Conservation (phyloP, 768 basidiomycete genomes). For the Mycena capillaripes region DNA sequence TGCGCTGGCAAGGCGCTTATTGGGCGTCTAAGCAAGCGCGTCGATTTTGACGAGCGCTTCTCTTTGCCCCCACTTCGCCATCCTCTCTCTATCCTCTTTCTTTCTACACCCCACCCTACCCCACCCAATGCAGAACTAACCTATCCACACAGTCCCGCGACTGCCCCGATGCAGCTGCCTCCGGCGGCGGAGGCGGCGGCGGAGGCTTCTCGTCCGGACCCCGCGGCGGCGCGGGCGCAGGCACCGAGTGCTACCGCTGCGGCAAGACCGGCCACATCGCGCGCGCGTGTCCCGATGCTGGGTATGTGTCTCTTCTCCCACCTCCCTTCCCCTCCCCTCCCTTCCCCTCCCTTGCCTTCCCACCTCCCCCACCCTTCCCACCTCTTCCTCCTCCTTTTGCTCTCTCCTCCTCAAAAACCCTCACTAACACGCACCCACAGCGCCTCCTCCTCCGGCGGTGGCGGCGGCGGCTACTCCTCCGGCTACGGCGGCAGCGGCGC, state of each 20-base stretch:
- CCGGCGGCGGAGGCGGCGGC: slow-evolving; percentile 36
- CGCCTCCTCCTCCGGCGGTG: too few species aligned
- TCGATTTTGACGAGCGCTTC: too few species aligned
- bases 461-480: not conserved
- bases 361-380: not conserved
- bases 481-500: slow-evolving; percentile 22
- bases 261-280: slow-evolving; percentile 91
- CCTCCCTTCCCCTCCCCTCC: too few species aligned
- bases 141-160: slow-evolving; percentile 77
- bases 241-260: slow-evolving; percentile 84
- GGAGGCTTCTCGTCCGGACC: slow-evolving; percentile 42
- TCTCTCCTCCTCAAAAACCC: too few species aligned
- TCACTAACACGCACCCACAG: not conserved
- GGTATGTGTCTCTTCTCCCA: slow-evolving; percentile 35
- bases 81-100: not conserved
- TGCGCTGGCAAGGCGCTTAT: too few species aligned
- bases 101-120: not conserved
- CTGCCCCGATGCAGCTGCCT: slow-evolving; percentile 67
- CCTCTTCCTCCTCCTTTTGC: too few species aligned
- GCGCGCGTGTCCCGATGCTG: slow-evolving; percentile 79
- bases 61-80: too few species aligned
- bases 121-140: too few species aligned
- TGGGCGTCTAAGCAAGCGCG: slow-evolving; percentile 3
- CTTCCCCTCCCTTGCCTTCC: too few species aligned
- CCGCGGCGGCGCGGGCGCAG: slow-evolving; percentile 16